Evolutionary conservation across 306 rosid species (phyloP), one percentile per base, ranked within the genome.

Genomic region (Citrullus colocynthis): DNA sequence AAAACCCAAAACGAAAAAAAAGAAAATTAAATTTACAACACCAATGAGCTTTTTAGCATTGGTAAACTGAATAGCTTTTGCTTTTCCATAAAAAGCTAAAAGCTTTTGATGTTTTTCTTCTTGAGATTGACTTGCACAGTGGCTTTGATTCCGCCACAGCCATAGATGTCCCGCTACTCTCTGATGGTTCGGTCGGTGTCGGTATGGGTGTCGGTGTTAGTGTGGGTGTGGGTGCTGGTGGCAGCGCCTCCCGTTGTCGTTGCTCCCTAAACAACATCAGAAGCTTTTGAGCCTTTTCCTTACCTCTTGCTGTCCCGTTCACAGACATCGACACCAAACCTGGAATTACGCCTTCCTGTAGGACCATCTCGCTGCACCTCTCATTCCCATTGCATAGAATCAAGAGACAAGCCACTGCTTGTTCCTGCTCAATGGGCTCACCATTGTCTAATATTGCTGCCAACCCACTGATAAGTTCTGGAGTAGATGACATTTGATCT

Each of bases 341-440:
- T 18, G 99, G 99, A 72, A 96, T 96, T 39, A 92, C 97, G 48
- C 99, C 99, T 85, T 96, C 99, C 80, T 93, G 96, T 59, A 96
- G 88, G 78, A 96, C 93, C 97, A 92, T 88, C 60, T 88, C 93
- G 42, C 96, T 62, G 81, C 99, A 96, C 76, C 58, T 85, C 76
- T 92, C 98, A 61, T 87, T 91, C 76, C 87, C 87, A 16, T 82
- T 88, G 61, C 99, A 96, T 84, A 96, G 80, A 83, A 91, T 85
- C 63, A 91, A 84, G 58, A 96, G 96, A 82, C 97, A 96, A 15
- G 88, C 81, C 36, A 88, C 89, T 34, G 99, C 97, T 80, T 96
- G 98, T 84, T 96, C 99, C 83, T 96, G 98, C 90, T 89, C 99
- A 15, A 87, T 51, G 65, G 85, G 86, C 82, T 88, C 90, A 28